Percentiles rank a stretch among this genome's conserved stretches.
Conservation (phyloP, 1,139 yeast species). For the Pneumocystis sp. region DNA sequence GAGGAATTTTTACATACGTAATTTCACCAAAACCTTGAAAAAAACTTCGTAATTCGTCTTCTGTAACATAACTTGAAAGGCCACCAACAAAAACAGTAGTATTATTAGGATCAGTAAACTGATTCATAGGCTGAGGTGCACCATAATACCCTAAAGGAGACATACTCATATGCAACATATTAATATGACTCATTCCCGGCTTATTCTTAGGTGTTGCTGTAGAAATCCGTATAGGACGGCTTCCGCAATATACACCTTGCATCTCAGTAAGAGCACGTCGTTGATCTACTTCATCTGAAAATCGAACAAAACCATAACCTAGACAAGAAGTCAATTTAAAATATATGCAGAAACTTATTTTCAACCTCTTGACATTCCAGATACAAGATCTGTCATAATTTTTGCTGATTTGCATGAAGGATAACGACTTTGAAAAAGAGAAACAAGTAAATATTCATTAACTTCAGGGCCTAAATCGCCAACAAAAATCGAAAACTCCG, state of each 20-base stretch:
- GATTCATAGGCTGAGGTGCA: constrained; percentile 31
- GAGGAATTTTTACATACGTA: constrained; percentile 73
- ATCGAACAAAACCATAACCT: constrained; percentile 87
- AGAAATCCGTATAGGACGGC: constrained; percentile 63
- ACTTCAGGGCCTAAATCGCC: constrained; percentile 73
- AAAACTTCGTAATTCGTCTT: constrained; percentile 54
- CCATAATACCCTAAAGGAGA: constrained; percentile 23
- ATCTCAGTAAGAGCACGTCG: constrained; percentile 61
- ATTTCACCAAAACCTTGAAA: constrained; percentile 79
- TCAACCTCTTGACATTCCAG: constrained; percentile 45
- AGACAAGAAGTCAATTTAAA: background rate
- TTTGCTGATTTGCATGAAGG: constrained; percentile 71
- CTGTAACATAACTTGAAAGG: constrained; percentile 56
- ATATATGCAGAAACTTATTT: background rate
- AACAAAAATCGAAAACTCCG: constrained; percentile 64
- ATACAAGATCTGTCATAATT: constrained; percentile 67
- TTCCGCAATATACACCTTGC: constrained; percentile 66
- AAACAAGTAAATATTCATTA: constrained; percentile 49
- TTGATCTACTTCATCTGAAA: constrained; percentile 55
- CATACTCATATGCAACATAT: constrained; percentile 15
- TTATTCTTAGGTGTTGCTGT: constrained; percentile 54
- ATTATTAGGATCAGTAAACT: constrained; percentile 61
- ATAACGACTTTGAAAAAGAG: constrained; percentile 54
- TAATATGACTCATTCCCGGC: constrained; percentile 18
- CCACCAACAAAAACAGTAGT: constrained; percentile 96